These are phyloP conservation scores for Lathyrus tuberosus DNA, from an alignment of 306 rosid genomes.

Conservation along the genomic window DNA sequence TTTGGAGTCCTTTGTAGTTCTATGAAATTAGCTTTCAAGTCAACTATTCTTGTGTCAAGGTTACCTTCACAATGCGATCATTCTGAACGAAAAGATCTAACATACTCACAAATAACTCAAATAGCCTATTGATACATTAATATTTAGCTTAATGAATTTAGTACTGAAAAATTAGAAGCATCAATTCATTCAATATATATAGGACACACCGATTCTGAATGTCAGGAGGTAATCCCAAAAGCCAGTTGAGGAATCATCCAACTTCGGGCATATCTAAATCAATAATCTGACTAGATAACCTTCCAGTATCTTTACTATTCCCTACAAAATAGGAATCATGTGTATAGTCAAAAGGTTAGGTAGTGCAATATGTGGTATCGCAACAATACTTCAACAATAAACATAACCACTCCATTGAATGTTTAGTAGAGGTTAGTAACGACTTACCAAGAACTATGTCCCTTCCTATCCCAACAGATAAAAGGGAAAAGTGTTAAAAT, in stretches of 20 bases:
- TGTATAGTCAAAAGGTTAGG: constrained; percentile 26
- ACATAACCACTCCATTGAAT: too few relatives aligned
- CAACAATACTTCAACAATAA: too few relatives aligned
- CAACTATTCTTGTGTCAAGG: constrained; percentile 95
- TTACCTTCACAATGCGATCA: constrained; percentile 88
- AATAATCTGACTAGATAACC: constrained; percentile 70
- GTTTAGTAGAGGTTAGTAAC: too few relatives aligned
- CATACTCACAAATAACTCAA: constrained; percentile 86
- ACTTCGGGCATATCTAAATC: too few relatives aligned
- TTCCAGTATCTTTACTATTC: constrained; percentile 72
- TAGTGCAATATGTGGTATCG: background rate
- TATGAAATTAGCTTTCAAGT: constrained; percentile 84
- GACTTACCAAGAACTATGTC: too few relatives aligned
- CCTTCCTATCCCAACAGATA: too few relatives aligned
- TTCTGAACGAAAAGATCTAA: constrained; percentile 91
- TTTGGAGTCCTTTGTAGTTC: constrained; percentile 89
- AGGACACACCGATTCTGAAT: constrained; percentile 81
- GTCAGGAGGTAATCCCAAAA: constrained; percentile 89
- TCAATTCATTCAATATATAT: constrained; percentile 29
- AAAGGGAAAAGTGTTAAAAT: too few relatives aligned
- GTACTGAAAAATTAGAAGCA: constrained; percentile 37
- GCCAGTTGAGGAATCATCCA: constrained; percentile 93
- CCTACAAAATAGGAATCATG: constrained; percentile 50
- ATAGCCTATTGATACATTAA: constrained; percentile 58
- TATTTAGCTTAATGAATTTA: constrained; percentile 43